Percentiles rank a stretch among this genome's conserved stretches.
These are phyloP conservation scores for Colletotrichum nymphaeae DNA, from an alignment of 2,329 filamentous ascomycete genomes.

Conservation along the genomic window DNA sequence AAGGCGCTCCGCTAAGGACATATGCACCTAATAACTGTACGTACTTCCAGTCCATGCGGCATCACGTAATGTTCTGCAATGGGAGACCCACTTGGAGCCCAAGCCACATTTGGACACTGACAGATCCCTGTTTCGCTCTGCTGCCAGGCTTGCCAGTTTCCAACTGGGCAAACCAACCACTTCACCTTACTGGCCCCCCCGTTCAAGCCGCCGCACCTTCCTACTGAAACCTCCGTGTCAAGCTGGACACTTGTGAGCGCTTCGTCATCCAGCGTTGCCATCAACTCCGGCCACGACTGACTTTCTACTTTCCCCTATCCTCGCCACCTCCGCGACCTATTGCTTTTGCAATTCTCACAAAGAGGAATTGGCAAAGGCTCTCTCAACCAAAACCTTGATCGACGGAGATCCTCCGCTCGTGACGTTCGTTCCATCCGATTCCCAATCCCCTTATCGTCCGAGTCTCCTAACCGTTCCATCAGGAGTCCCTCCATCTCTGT, in stretches of 20 bases:
- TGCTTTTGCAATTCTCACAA: background rate
- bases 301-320: background rate
- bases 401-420: constrained; percentile 27
- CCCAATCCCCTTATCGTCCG: constrained; percentile 7
- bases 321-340: background rate
- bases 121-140: constrained; percentile 26
- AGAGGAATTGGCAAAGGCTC: background rate
- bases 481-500: constrained; percentile 3
- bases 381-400: background rate
- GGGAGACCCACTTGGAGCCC: constrained; percentile 3
- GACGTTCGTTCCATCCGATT: background rate
- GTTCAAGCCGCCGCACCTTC: constrained; percentile 34
- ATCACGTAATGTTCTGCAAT: constrained; percentile 34
- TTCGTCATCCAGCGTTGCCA: constrained; percentile 37
- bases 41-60: constrained; percentile 28
- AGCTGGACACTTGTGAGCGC: constrained; percentile 38
- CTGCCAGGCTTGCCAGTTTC: constrained; percentile 35
- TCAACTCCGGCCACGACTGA: constrained; percentile 17
- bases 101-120: constrained; percentile 27
- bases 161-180: constrained; percentile 32
- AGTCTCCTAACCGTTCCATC: constrained; percentile 19
- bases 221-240: constrained; percentile 37
- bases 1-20: constrained; percentile 9
- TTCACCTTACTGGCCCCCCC: constrained; percentile 22
- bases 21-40: constrained; percentile 23